These are phyloP conservation scores for Saturnispora zaruensis DNA, from an alignment of 805 yeast genomes.

Conservation along the genomic window DNA sequence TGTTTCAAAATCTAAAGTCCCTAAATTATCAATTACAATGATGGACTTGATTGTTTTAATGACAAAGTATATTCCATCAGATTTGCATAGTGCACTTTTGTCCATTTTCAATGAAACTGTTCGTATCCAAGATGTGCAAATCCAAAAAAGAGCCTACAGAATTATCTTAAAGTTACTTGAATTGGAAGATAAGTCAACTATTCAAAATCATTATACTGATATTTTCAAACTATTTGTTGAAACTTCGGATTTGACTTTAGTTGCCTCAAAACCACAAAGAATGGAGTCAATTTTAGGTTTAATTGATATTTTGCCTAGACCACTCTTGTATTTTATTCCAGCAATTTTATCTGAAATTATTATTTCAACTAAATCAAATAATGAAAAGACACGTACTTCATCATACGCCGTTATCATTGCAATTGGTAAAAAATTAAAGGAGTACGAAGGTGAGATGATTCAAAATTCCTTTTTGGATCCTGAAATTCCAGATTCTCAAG, in stretches of 20 bases:
- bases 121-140: slow-evolving; percentile 46
- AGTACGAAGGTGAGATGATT: slow-evolving; percentile 50
- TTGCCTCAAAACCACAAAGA: slow-evolving; percentile 76
- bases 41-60: slow-evolving; percentile 84
- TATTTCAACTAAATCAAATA: slow-evolving; percentile 81
- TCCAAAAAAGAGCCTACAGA: slow-evolving; percentile 87
- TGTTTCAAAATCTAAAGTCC: slow-evolving; percentile 28
- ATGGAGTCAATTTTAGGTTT: slow-evolving; percentile 57
- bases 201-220: slow-evolving; percentile 43
- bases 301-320: slow-evolving; percentile 51
- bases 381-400: slow-evolving; percentile 81
- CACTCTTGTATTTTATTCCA: slow-evolving; percentile 71
- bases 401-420: slow-evolving; percentile 68
- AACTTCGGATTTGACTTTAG: slow-evolving; percentile 48
- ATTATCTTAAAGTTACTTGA: slow-evolving; percentile 65
- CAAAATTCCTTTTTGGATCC: slow-evolving; percentile 53
- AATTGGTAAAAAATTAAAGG: slow-evolving; percentile 72
- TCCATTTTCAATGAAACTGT: slow-evolving; percentile 70
- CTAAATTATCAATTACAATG: slow-evolving; percentile 70
- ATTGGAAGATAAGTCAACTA: slow-evolving; percentile 41
- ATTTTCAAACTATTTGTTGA: slow-evolving; percentile 53
- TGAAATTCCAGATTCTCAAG: slow-evolving; percentile 53
- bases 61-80: slow-evolving; percentile 70
- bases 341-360: slow-evolving; percentile 79
- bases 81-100: slow-evolving; percentile 65